phyloP scores from a whole-genome alignment of 768 basidiomycete genomes.

The Rhodotorula paludigena region DNA sequence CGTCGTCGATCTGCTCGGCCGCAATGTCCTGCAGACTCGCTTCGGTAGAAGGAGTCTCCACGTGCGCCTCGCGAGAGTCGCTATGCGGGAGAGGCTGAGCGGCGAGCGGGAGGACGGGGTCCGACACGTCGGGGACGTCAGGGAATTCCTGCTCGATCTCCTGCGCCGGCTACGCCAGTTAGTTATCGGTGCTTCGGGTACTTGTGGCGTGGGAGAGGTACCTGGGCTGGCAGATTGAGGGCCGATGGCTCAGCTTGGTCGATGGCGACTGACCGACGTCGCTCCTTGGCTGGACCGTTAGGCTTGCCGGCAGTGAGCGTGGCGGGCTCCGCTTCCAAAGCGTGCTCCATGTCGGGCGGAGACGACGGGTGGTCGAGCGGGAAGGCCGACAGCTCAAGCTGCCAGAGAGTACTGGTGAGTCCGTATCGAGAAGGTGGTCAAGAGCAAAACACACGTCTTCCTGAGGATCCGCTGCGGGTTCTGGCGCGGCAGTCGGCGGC shows the following conservation, averaged over 20 bases:
- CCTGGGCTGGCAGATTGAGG: conserved; percentile 12
- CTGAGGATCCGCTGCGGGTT: too few relatives aligned
- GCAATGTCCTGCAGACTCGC: neutral
- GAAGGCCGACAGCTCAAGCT: too few relatives aligned
- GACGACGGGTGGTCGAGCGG: too few relatives aligned
- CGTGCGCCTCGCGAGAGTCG: neutral
- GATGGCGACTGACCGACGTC: neutral
- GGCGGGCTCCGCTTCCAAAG: neutral
- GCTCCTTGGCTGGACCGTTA: neutral
- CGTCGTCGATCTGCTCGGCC: neutral
- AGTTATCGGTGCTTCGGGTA: neutral
- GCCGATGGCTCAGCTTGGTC: neutral
- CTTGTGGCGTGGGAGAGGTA: neutral
- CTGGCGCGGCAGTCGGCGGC: too few relatives aligned
- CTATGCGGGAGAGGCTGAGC: conserved; percentile 10
- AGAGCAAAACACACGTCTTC: too few relatives aligned
- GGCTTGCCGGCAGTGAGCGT: neutral
- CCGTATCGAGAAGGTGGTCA: too few relatives aligned
- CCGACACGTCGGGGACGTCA: neutral
- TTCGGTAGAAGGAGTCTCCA: neutral
- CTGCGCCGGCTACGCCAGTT: neutral
- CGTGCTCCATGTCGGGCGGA: too few relatives aligned
- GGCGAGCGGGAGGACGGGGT: neutral
- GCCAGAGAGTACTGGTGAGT: too few relatives aligned
- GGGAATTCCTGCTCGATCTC: conserved; percentile 7